Evolutionary conservation across 73 alveolate species (phyloP).

Genomic region (Halteria grandinella): DNA sequence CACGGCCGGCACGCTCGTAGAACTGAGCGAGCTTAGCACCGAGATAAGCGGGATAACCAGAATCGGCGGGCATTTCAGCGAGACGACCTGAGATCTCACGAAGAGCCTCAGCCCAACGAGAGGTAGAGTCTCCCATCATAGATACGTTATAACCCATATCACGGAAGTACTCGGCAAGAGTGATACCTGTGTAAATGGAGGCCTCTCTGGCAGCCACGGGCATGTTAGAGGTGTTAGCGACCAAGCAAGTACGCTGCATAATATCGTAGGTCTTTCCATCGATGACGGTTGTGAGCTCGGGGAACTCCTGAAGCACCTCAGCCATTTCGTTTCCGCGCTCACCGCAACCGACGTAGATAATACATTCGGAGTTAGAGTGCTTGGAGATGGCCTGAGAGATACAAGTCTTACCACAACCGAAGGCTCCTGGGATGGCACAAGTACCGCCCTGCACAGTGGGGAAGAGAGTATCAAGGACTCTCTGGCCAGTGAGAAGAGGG

Average conservation of each 20-base stretch:
- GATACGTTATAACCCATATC: slow-evolving; percentile 99
- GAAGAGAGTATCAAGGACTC: slow-evolving; percentile 97
- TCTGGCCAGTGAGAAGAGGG: slow-evolving; percentile 92
- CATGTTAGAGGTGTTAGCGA: slow-evolving; percentile 99
- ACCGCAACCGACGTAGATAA: slow-evolving; percentile 99
- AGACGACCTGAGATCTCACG: slow-evolving; percentile 99
- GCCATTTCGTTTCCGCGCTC: slow-evolving; percentile 99
- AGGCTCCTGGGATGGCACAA: slow-evolving; percentile 99
- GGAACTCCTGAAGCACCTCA: slow-evolving; percentile 98
- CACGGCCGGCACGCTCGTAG: slow-evolving; percentile 99
- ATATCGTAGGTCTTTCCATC: slow-evolving; percentile 91
- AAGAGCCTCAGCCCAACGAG: slow-evolving; percentile 99
- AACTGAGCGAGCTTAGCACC: slow-evolving; percentile 97
- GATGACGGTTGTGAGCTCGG: slow-evolving; percentile 88
- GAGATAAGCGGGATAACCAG: slow-evolving; percentile 99
- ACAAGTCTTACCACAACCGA: slow-evolving; percentile 99
- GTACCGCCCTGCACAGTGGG: slow-evolving; percentile 98
- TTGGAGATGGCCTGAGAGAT: slow-evolving; percentile 97
- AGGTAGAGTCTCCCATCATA: slow-evolving; percentile 99
- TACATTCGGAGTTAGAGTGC: slow-evolving; percentile 94
- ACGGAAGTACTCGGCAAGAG: slow-evolving; percentile 99
- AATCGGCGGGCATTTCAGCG: slow-evolving; percentile 99
- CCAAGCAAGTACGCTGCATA: slow-evolving; percentile 97
- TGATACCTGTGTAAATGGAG: slow-evolving; percentile 97
- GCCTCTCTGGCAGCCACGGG: slow-evolving; percentile 99